phyloP scores from a whole-genome alignment of 208 protist species.

The Leishmania amazonensis region DNA sequence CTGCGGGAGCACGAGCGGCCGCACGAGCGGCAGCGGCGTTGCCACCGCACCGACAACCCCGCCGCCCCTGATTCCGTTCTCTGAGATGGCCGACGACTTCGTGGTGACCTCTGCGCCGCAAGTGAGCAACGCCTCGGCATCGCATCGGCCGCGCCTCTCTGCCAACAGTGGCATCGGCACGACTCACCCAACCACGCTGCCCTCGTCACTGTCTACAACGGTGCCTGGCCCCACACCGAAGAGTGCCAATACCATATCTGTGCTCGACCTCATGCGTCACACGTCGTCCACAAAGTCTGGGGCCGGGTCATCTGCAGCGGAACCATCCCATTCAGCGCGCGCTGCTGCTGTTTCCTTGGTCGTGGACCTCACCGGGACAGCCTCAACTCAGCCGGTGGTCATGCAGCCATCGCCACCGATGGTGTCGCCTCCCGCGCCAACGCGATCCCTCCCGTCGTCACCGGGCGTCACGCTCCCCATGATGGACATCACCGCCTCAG shows the following conservation, averaged over 20 bases:
- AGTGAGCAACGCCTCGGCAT: background rate
- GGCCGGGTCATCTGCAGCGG: background rate
- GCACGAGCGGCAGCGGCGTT: background rate
- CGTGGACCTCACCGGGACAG: conserved; percentile 13
- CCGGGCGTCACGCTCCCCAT: background rate
- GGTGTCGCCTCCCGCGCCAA: background rate
- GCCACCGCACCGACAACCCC: background rate
- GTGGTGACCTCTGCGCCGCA: background rate
- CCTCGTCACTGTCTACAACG: background rate
- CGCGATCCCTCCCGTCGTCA: background rate
- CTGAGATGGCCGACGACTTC: conserved; percentile 18
- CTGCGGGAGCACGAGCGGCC: background rate
- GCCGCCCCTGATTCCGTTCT: conserved; percentile 17
- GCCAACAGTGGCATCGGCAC: background rate
- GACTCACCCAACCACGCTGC: background rate
- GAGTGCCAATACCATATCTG: conserved; percentile 12
- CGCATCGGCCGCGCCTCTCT: conserved; percentile 5
- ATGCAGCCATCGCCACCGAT: background rate
- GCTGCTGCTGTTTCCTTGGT: background rate
- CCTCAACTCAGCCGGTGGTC: background rate
- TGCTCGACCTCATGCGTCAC: conserved; percentile 31
- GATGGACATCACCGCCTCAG: background rate
- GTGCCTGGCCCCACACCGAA: background rate
- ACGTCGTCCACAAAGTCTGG: background rate
- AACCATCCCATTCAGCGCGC: background rate